Evolutionary conservation across 2,329 filamentous ascomycete genomes (phyloP).

Genomic region (Talaromyces islandicus): DNA sequence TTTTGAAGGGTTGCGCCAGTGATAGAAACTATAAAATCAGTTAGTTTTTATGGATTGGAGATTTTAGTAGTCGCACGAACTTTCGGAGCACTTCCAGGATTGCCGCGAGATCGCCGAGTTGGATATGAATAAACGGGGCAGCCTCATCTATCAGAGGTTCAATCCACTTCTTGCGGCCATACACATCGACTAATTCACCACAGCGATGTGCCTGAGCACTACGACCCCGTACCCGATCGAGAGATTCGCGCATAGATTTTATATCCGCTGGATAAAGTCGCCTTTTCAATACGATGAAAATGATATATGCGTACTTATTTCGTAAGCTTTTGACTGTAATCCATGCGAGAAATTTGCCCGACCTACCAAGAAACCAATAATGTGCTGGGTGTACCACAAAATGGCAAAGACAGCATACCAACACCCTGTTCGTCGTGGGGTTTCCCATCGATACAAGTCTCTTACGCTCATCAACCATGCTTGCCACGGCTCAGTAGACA

Average conservation of each 20-base stretch:
- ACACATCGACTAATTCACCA: conserved; percentile 31
- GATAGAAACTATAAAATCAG: conserved; percentile 25
- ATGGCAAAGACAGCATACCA: conserved; percentile 31
- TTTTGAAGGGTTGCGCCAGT: conserved; percentile 27
- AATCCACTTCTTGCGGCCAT: conserved; percentile 32
- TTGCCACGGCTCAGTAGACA: conserved; percentile 37
- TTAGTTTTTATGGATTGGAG: background rate
- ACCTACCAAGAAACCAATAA: conserved; percentile 27
- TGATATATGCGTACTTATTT: conserved; percentile 25
- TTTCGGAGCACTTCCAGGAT: conserved; percentile 31
- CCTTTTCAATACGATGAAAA: conserved; percentile 28
- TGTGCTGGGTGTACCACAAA: conserved; percentile 32
- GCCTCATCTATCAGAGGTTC: conserved; percentile 30
- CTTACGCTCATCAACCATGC: conserved; percentile 31
- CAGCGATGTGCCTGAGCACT: conserved; percentile 24
- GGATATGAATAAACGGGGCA: conserved; percentile 31
- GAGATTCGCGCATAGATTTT: conserved; percentile 26
- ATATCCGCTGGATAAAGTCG: conserved; percentile 22
- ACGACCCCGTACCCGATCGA: conserved; percentile 25
- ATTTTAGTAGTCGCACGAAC: conserved; percentile 9
- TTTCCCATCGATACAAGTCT: conserved; percentile 34
- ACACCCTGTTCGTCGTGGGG: conserved; percentile 26
- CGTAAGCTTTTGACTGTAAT: background rate
- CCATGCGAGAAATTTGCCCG: conserved; percentile 11
- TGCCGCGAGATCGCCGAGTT: conserved; percentile 31